Base-by-base conservation (phyloP, 2,329 filamentous ascomycete species). In the Trichoderma atrobrunneum region DNA sequence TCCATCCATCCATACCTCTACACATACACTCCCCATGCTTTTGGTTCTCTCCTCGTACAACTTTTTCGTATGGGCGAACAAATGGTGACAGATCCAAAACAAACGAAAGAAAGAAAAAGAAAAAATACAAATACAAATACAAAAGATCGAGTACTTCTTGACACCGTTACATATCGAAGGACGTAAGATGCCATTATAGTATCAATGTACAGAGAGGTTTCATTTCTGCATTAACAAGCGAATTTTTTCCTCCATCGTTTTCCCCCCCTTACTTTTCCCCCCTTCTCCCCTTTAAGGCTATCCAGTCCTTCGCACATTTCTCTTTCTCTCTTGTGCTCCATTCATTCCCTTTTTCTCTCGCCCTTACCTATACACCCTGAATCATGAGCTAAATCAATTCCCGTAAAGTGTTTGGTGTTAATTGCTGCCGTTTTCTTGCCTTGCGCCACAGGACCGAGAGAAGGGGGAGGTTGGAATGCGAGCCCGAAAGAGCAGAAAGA, bases 191-290 rank as follows among this genome's bases (percentile, higher is more conserved):
- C 54, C 71, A 72, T 72, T 72, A 70, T 48, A 60, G 59, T 72
- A 60, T 51, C 70, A 70, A 70, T 71, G 39, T 72, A 72, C 71
- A 72, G 60, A 72, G 30, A 59, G 60, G 48, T 62, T 72, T 70
- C 71, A 71, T 71, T 71, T 60, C 71, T 70, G 61, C 54, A 48
- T 63, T 63, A 54, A 28, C 64, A 72, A 54, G 24, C 30, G n/a
- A 30, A 57, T 63, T 56, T 28, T 43, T 57, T 16, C 30, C 43
- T 30, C 48, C 12, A n/a, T 21, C 11, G 24, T 54, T 34, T 28
- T 4, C 4, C 3, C 32, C 67, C 34, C 36, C 7, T 11, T 43
- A 4, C 5, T 60, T 43, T 60, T 18, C 34, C 28, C 8, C 16
- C 18, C 3, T 11, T 14, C 7, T 24, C 48, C 48, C 21, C n/a